Base-by-base conservation (phyloP, 169 alveolate genomes). In the Plasmodium inui region DNA sequence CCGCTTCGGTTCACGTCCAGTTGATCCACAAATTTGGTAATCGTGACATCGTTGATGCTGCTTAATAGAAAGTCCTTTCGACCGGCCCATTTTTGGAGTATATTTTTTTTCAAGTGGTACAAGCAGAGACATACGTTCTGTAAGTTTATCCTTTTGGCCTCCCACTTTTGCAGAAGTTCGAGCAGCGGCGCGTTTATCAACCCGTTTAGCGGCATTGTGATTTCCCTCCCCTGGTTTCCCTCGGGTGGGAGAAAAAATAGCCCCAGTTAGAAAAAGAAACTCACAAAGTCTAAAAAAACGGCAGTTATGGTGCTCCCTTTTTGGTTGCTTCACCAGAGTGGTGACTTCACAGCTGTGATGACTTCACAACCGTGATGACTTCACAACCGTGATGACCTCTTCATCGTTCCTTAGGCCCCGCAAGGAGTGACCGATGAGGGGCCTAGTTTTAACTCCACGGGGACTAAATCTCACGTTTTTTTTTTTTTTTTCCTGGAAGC, bases 121-220 rank as follows among this genome's bases (percentile, higher is more conserved):
- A 88, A 41, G 73, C 82, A 78, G n/a, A 78, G 32, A 19, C 94
- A 88, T 28, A 67, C 82, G 32, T 53, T 55, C 8, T 14, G 39
- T 22, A 88, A 79, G 53, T 78, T 88, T 78, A 88, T 78, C 46
- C 71, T 53, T 57, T 79, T 61, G 53, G 55, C 83, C 73, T 70
- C 55, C 94, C 94, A 88, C 44, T 88, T 88, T 67, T 61, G 57
- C 55, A 88, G 82, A 9, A 88, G 22, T 10, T 88, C 94, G 53
- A 41, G 22, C 26, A 88, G 50, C 46, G 81, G 46, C 14, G 17
- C 81, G 34, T 28, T 22, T 6, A n/a, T 0, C 76, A 0, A 8
- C 61, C 17, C 76, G 14, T 9, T 55, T 55, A 55, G 22, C 73
- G 10, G 32, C 61, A 50, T 50, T 67, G 30, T 28, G 76, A 26